Percentiles rank a stretch among this genome's conserved stretches.
These are phyloP conservation scores for Globisporangium spinosum DNA, from an alignment of 352 stramenopile species.

Conservation along the genomic window DNA sequence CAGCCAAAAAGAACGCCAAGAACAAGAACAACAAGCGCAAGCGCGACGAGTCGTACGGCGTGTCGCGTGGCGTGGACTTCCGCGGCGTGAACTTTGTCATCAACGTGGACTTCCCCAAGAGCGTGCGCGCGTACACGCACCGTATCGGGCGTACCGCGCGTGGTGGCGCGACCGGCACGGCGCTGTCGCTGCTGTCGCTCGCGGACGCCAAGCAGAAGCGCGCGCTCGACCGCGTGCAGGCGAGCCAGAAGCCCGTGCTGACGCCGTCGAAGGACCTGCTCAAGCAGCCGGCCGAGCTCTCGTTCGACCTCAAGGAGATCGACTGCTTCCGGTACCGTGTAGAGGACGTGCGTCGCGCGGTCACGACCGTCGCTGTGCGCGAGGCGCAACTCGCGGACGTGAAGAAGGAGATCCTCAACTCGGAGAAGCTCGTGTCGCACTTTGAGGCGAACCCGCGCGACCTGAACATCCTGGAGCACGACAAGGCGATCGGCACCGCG, in stretches of 20 bases:
- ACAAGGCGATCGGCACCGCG: conserved; percentile 93
- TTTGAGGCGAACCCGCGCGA: conserved; percentile 97
- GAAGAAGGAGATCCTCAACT: conserved; percentile 98
- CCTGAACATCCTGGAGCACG: conserved; percentile 94
- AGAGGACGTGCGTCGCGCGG: conserved; percentile 92
- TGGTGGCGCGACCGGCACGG: conserved; percentile 94
- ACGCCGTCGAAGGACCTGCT: conserved; percentile 81
- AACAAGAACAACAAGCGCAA: conserved; percentile 50
- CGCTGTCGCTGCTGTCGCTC: conserved; percentile 92
- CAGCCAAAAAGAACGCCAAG: conserved; percentile 33
- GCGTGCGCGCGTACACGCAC: conserved; percentile 95
- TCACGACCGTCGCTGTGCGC: conserved; percentile 93
- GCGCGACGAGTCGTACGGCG: conserved; percentile 92
- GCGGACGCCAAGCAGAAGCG: conserved; percentile 77
- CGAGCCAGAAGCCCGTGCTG: conserved; percentile 85
- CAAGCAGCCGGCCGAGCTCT: conserved; percentile 92
- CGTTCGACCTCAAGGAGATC: conserved; percentile 97
- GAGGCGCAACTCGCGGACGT: conserved; percentile 95
- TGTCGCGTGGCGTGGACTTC: conserved; percentile 98
- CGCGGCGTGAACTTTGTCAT: conserved; percentile 97
- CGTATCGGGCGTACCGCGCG: conserved; percentile 97
- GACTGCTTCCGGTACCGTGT: conserved; percentile 97
- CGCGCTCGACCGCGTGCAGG: conserved; percentile 90
- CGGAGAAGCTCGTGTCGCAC: conserved; percentile 93
- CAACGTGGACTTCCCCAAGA: conserved; percentile 98